phyloP scores from a whole-genome alignment of 2,329 filamentous ascomycete species.

The Paecilomyces variotii region DNA sequence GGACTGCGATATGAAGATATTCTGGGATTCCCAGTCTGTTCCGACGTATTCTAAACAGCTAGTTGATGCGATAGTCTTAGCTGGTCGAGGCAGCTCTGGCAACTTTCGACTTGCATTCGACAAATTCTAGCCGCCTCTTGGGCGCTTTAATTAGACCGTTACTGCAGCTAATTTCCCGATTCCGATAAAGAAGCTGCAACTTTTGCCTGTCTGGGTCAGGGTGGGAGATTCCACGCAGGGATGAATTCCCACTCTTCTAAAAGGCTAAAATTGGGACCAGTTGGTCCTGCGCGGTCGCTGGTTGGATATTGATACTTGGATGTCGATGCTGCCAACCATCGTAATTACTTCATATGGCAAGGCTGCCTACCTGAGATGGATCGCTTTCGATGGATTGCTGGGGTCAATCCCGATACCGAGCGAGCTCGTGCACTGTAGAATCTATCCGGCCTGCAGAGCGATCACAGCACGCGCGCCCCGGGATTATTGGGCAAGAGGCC shows the following conservation, averaged over 20 bases:
- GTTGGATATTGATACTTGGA: slow-evolving; percentile 13
- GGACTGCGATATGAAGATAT: neutral
- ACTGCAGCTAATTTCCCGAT: slow-evolving; percentile 9
- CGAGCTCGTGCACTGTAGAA: slow-evolving; percentile 4
- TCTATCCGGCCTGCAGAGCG: slow-evolving; percentile 16
- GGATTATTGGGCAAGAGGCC: slow-evolving; percentile 15
- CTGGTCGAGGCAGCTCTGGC: neutral
- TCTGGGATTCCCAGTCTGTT: neutral
- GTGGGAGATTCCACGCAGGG: neutral
- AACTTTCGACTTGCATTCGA: neutral
- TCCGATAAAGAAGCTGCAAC: slow-evolving; percentile 5
- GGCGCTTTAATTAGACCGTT: neutral
- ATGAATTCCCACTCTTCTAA: slow-evolving; percentile 2
- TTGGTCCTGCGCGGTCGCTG: slow-evolving; percentile 10
- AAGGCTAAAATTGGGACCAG: neutral
- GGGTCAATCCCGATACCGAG: slow-evolving; percentile 1
- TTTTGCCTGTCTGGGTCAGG: slow-evolving; percentile 6
- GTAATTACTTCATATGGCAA: slow-evolving; percentile 11
- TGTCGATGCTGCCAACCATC: slow-evolving; percentile 18
- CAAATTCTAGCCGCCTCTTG: neutral
- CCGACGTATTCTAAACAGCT: neutral
- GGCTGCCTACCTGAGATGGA: slow-evolving; percentile 19
- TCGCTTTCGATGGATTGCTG: slow-evolving; percentile 13
- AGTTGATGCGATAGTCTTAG: neutral
- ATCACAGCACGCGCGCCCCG: slow-evolving; percentile 14